These are phyloP conservation scores for Populus euphratica DNA, from an alignment of 345 rosid genomes.

Conservation along the genomic window DNA sequence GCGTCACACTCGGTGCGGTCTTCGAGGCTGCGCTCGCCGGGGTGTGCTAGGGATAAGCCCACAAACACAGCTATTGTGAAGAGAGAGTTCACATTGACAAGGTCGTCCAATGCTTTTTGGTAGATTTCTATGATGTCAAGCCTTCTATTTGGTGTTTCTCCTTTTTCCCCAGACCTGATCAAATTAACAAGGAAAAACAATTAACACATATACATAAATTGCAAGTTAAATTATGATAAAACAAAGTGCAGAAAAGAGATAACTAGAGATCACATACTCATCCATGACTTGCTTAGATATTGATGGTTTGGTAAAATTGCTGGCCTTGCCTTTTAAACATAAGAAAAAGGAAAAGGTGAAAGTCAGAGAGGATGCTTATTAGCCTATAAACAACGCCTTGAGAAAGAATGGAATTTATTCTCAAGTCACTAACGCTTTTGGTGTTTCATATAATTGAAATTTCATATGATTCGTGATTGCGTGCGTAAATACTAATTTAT, in stretches of 20 bases:
- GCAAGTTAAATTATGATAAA: no score
- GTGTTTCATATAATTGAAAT: no score
- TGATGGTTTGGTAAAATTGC: no score
- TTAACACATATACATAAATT: no score
- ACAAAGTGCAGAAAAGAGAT: no score
- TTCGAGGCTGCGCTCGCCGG: slow-evolving; percentile 11
- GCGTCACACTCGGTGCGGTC: slow-evolving; percentile 12
- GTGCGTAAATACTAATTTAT: no score
- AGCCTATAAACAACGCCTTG: neutral
- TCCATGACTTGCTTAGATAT: no score
- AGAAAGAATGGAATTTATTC: neutral
- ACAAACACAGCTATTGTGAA: slow-evolving; percentile 25
- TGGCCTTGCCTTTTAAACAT: neutral
- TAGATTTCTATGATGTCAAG: neutral
- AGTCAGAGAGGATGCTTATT: neutral
- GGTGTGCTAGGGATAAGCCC: slow-evolving; percentile 15
- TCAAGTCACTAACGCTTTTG: neutral
- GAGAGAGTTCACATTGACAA: slow-evolving; percentile 23
- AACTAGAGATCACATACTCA: no score
- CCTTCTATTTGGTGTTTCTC: neutral
- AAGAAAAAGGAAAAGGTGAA: neutral
- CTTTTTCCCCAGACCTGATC: neutral
- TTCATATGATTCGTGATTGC: no score
- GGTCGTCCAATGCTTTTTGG: slow-evolving; percentile 18
- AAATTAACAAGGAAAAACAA: no score